Evolutionary conservation across 345 rosid species (phyloP), one percentile per base, ranked within the genome.

Genomic region (Litchi chinensis): DNA sequence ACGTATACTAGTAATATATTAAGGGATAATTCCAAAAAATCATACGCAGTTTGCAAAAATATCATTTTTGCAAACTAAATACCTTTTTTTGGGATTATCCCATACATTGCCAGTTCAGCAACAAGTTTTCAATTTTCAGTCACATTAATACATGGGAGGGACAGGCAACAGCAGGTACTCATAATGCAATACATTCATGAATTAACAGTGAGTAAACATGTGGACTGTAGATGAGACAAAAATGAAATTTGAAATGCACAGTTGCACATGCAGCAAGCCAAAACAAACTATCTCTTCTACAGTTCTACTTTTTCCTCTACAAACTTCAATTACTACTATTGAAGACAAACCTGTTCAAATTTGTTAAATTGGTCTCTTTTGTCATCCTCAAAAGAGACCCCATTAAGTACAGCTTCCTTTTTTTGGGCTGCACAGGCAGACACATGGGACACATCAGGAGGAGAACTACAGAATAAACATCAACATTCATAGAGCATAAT

Each of bases 351-450:
- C 98, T 95, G 98, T 78, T 95, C 92, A 83, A 95, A 87, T 84
- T 90, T 88, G 90, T 95, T 95, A 75, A 95, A 95, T 74, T 91
- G 85, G 50, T 89, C 93, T 84, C 95, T 89, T 85, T 95, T 87
- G 68, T 86, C 93, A 69, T 92, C 99, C 80, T 92, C 95, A 79
- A 95, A 93, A 79, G 97, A 88, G 80, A 95, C 95, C 88, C 99
- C 99, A 73, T 73, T 89, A 52, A 93, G 98, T 83, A 95, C 88
- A 43, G 97, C 98, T 73, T 93, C 92, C 91, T 90, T 93, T 65
- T 91, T 86, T 88, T 86, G 89, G 16, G 82, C 94, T 91, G 95
- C 40, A 76, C 74, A 79, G 16, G 65, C 71, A 84, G 32, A 74
- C 74, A 75, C 40, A 24, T 46, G 68, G 77, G 32, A 54, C 70